A percentile compares a stretch with the other conserved stretches of the same genome.
Evolutionary conservation across 495 filamentous ascomycete species (phyloP).

Genomic region (Daldinia concentrica): DNA sequence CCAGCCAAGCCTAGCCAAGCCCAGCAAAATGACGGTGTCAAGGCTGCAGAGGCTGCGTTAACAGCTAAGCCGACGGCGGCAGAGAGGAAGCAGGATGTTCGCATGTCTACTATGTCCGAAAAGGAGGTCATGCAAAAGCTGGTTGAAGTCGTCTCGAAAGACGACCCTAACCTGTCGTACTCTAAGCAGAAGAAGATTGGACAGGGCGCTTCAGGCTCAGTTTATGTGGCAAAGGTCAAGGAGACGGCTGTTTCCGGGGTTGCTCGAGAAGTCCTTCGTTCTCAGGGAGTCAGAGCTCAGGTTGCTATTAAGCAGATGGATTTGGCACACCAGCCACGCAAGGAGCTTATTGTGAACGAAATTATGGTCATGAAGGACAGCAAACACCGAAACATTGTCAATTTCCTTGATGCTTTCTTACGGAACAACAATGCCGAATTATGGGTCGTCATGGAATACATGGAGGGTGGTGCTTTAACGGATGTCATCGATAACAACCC

Average conservation of each 20-base stretch:
- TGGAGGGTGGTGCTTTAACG: slow-evolving; percentile 97
- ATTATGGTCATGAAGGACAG: slow-evolving; percentile 99
- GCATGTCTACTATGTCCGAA: slow-evolving; percentile 98
- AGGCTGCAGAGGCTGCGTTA: slow-evolving; percentile 83
- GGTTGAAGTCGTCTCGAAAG: slow-evolving; percentile 89
- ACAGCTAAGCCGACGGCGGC: slow-evolving; percentile 72
- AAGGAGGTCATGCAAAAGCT: slow-evolving; percentile 95
- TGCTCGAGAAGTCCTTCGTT: slow-evolving; percentile 71
- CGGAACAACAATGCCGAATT: slow-evolving; percentile 91
- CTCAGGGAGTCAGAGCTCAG: slow-evolving; percentile 76
- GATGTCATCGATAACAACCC: slow-evolving; percentile 99
- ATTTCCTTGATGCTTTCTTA: slow-evolving; percentile 96
- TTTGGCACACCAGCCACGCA: slow-evolving; percentile 92
- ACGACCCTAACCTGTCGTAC: slow-evolving; percentile 90
- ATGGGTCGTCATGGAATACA: slow-evolving; percentile 99
- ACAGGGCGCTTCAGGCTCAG: slow-evolving; percentile 95
- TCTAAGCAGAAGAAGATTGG: slow-evolving; percentile 99
- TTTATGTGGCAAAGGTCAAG: slow-evolving; percentile 95
- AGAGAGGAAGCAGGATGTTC: slow-evolving; percentile 83
- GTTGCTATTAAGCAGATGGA: slow-evolving; percentile 99
- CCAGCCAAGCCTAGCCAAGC: slow-evolving; percentile 75
- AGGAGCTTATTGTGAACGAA: slow-evolving; percentile 99
- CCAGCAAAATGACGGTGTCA: slow-evolving; percentile 68
- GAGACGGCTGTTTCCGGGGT: slow-evolving; percentile 72
- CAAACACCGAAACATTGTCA: slow-evolving; percentile 97